phyloP scores from a whole-genome alignment of 2,329 filamentous ascomycete species.

The Aureobasidium sp. region DNA sequence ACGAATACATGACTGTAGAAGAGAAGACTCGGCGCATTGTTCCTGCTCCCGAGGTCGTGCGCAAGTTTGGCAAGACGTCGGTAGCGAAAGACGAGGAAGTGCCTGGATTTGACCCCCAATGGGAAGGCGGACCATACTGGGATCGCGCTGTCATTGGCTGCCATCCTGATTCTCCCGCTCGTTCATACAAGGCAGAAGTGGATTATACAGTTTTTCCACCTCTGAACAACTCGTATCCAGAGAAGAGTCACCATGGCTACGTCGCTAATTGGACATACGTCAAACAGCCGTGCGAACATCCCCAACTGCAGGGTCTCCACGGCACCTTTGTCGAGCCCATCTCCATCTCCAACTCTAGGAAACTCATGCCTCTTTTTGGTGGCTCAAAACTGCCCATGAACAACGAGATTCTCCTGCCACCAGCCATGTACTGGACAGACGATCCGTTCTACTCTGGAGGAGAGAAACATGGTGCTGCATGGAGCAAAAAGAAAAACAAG shows the following conservation, averaged over 20 bases:
- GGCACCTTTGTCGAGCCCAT: constrained; percentile 44
- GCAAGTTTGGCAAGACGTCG: constrained; percentile 22
- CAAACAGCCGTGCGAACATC: constrained; percentile 40
- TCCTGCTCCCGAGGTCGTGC: constrained; percentile 26
- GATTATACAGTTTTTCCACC: constrained; percentile 34
- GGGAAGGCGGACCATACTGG: constrained; percentile 36
- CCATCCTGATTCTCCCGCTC: constrained; percentile 31
- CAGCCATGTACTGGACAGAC: constrained; percentile 44
- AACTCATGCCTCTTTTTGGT: constrained; percentile 44
- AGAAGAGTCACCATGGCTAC: constrained; percentile 37
- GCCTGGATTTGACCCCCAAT: constrained; percentile 28
- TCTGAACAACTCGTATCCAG: constrained; percentile 25
- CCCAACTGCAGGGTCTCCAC: constrained; percentile 39
- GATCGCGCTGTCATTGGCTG: constrained; percentile 37
- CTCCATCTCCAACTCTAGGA: constrained; percentile 38
- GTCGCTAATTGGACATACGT: constrained; percentile 42
- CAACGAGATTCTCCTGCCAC: constrained; percentile 47
- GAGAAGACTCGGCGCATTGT: constrained; percentile 25
- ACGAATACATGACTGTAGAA: constrained; percentile 33
- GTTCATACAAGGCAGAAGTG: constrained; percentile 27
- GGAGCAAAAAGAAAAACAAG: constrained; percentile 37
- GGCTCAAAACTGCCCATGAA: constrained; percentile 45
- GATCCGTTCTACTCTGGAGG: constrained; percentile 38
- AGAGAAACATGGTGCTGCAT: constrained; percentile 32
- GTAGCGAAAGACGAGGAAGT: constrained; percentile 25